phyloP scores from a whole-genome alignment of 2,329 filamentous ascomycete species.

The Fusarium hostae region DNA sequence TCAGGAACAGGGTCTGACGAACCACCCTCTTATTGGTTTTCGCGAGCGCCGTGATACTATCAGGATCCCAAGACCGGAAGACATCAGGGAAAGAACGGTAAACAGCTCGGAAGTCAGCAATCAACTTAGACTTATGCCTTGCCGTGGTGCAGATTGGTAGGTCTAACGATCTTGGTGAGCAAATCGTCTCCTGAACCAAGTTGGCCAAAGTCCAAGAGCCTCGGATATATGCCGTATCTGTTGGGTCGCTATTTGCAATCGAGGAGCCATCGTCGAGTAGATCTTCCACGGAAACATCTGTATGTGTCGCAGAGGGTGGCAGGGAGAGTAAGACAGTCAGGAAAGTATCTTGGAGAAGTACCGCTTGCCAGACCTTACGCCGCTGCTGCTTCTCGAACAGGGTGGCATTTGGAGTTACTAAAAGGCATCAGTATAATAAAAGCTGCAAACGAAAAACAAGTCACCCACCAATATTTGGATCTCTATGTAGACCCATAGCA shows the following conservation, averaged over 20 bases:
- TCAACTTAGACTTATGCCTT: conserved; percentile 75
- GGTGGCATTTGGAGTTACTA: conserved; percentile 72
- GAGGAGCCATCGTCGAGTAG: conserved; percentile 70
- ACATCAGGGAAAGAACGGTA: conserved; percentile 78
- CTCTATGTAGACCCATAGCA: conserved; percentile 82
- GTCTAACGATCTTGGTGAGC: conserved; percentile 78
- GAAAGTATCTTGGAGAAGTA: conserved; percentile 84
- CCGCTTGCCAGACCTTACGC: conserved; percentile 84
- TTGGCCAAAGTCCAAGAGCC: conserved; percentile 84
- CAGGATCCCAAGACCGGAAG: conserved; percentile 75
- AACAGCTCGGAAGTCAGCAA: conserved; percentile 75
- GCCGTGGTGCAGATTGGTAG: conserved; percentile 76
- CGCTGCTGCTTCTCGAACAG: conserved; percentile 81
- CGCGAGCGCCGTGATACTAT: conserved; percentile 67
- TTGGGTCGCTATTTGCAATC: conserved; percentile 69
- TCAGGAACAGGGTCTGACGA: conserved; percentile 80
- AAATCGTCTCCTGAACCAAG: conserved; percentile 80
- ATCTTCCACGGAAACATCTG: conserved; percentile 80
- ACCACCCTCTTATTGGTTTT: conserved; percentile 72
- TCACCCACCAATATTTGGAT: conserved; percentile 74
- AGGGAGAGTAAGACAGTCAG: conserved; percentile 81
- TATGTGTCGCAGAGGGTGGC: conserved; percentile 81
- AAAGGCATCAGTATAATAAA: conserved; percentile 35
- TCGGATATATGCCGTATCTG: conserved; percentile 76
- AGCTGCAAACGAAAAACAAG: background rate